A percentile compares a stretch with the other conserved stretches of the same genome.
These are phyloP conservation scores for Hemerocallis citrina DNA, from an alignment of 106 monocot species.

Conservation along the genomic window DNA sequence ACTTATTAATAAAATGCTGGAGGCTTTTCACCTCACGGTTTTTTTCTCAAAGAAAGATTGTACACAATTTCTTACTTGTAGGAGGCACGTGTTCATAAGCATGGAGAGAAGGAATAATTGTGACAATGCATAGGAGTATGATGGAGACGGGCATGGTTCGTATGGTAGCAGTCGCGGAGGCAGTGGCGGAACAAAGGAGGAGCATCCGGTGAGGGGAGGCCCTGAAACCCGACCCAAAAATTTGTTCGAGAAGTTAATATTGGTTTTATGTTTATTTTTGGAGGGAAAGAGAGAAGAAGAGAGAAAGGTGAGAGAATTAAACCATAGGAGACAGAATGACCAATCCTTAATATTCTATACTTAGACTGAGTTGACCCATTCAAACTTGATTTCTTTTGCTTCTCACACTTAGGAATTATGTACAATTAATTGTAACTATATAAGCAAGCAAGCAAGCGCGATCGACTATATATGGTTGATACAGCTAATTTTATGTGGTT, in stretches of 20 bases:
- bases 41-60: neutral
- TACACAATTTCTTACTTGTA: conserved; percentile 1
- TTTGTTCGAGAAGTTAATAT: neutral
- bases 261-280: neutral
- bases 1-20: too few species aligned
- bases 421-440: too few species aligned
- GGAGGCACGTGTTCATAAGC: neutral
- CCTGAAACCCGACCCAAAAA: conserved; percentile 4
- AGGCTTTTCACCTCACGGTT: neutral
- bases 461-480: too few species aligned
- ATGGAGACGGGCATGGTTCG: conserved; percentile 8
- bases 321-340: neutral
- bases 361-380: neutral
- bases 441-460: too few species aligned
- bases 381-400: neutral
- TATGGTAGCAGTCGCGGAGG: conserved; percentile 2
- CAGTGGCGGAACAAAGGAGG: too few species aligned
- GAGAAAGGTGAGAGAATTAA: neutral
- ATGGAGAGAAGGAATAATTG: neutral
- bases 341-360: too few species aligned
- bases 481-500: too few species aligned
- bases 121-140: neutral
- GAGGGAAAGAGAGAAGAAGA: neutral
- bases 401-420: too few species aligned
- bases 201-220: neutral